Conservation (phyloP, 208 protist species). For the Crithidia brevicula region DNA sequence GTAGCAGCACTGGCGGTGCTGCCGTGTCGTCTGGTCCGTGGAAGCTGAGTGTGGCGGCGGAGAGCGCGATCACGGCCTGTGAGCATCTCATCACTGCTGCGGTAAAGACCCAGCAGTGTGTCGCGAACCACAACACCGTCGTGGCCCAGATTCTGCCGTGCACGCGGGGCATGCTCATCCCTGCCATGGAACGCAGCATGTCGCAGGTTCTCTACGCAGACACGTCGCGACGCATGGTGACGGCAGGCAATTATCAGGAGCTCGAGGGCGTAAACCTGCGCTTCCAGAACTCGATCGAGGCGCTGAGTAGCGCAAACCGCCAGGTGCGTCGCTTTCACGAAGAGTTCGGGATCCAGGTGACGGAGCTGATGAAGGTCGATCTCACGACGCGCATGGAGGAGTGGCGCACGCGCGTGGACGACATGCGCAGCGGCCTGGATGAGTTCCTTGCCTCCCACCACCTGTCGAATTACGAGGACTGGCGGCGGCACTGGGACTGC, state of each 20-base stretch:
- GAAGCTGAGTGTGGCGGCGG: conserved; percentile 44
- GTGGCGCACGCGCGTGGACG: conserved; percentile 91
- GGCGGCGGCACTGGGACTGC: conserved; percentile 95
- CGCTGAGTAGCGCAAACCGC: conserved; percentile 81
- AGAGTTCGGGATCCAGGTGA: conserved; percentile 84
- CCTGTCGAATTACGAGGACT: conserved; percentile 84
- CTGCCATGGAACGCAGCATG: conserved; percentile 52
- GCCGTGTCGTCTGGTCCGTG: conserved; percentile 2
- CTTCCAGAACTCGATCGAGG: conserved; percentile 85
- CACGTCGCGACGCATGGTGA: conserved; percentile 42
- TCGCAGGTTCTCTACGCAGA: conserved; percentile 72
- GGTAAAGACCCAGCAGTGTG: conserved; percentile 72
- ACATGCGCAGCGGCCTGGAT: conserved; percentile 86
- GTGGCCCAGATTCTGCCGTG: conserved; percentile 75
- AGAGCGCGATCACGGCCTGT: conserved; percentile 60
- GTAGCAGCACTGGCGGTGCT: neutral
- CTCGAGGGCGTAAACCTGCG: conserved; percentile 81
- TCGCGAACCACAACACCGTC: conserved; percentile 88
- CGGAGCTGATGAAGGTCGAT: conserved; percentile 86
- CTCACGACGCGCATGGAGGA: conserved; percentile 91
- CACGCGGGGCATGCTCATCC: conserved; percentile 72
- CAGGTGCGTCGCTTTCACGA: conserved; percentile 87
- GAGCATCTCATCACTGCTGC: conserved; percentile 57
- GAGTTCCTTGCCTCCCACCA: conserved; percentile 80
- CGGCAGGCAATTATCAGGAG: conserved; percentile 79